Conservation (phyloP, 768 basidiomycete genomes). For the Russula ochroleuca region DNA sequence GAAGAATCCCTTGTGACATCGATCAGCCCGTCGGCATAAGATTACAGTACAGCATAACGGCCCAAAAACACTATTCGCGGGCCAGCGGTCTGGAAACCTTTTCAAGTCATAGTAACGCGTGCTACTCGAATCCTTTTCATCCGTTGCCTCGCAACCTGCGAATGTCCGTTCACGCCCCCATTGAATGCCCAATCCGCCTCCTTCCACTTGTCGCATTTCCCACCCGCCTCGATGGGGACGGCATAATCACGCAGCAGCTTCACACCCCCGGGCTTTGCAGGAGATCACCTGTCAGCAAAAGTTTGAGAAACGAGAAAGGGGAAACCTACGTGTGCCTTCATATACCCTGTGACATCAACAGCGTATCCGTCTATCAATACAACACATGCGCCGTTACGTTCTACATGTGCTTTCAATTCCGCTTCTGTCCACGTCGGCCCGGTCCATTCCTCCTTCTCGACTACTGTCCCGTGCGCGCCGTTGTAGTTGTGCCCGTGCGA, state of each 20-base stretch:
- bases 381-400: constrained; percentile 41
- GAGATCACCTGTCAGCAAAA: neutral
- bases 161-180: constrained; percentile 71
- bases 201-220: constrained; percentile 29
- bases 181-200: constrained; percentile 63
- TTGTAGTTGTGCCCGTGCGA: constrained; percentile 36
- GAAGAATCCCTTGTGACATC: too few species aligned
- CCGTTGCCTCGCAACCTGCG: constrained; percentile 48
- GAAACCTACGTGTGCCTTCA: constrained; percentile 62
- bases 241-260: constrained; percentile 51
- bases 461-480: constrained; percentile 8
- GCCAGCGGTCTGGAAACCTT: neutral
- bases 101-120: constrained; percentile 22
- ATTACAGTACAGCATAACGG: too few species aligned
- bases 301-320: neutral
- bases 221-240: constrained; percentile 27
- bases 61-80: neutral
- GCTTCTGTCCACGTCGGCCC: constrained; percentile 42
- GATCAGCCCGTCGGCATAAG: too few species aligned
- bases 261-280: constrained; percentile 61
- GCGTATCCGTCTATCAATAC: constrained; percentile 57
- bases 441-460: constrained; percentile 33
- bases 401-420: constrained; percentile 39
- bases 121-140: constrained; percentile 51
- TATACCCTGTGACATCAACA: constrained; percentile 57